These are phyloP conservation scores for Bryum argenteum DNA, from an alignment of 225 moss, liverwort and hornwort genomes.

Conservation along the genomic window DNA sequence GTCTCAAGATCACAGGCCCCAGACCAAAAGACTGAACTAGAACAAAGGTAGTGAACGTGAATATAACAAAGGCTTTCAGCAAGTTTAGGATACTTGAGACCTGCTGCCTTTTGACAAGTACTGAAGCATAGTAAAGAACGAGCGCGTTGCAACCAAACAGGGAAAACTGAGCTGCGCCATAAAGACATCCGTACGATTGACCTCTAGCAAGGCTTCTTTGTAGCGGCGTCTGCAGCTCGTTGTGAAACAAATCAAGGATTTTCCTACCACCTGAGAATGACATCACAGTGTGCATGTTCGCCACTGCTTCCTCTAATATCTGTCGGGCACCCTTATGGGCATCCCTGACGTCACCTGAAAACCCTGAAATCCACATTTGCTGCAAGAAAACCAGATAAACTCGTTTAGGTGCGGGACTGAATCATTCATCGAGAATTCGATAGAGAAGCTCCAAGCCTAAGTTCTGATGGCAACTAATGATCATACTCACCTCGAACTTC, in stretches of 20 bases:
- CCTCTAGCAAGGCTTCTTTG: slow-evolving; percentile 60
- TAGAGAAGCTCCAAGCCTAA: slow-evolving; percentile 3
- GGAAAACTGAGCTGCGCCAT: slow-evolving; percentile 66
- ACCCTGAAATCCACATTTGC: slow-evolving; percentile 74
- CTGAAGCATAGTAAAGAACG: slow-evolving; percentile 57
- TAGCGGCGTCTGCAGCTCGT: slow-evolving; percentile 59
- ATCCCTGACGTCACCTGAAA: slow-evolving; percentile 69
- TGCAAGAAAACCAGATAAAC: slow-evolving; percentile 39
- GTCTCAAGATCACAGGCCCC: slow-evolving; percentile 66
- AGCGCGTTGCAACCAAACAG: slow-evolving; percentile 70
- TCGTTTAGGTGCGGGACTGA: slow-evolving; percentile 22
- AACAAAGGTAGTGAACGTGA: slow-evolving; percentile 67
- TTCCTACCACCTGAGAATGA: slow-evolving; percentile 64
- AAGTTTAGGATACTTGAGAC: slow-evolving; percentile 50
- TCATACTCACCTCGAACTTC: slow-evolving; percentile 8
- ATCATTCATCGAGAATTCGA: background rate
- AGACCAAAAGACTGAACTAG: slow-evolving; percentile 67
- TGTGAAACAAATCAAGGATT: slow-evolving; percentile 60
- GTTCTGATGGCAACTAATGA: background rate
- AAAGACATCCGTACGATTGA: slow-evolving; percentile 58
- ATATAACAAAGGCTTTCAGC: slow-evolving; percentile 63
- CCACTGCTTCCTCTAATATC: slow-evolving; percentile 69
- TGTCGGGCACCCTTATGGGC: slow-evolving; percentile 65
- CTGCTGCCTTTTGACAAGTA: slow-evolving; percentile 46
- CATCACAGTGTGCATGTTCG: slow-evolving; percentile 76